These are phyloP conservation scores for Echinosphaeria canescens DNA, from an alignment of 2,329 filamentous ascomycete species.

Conservation along the genomic window DNA sequence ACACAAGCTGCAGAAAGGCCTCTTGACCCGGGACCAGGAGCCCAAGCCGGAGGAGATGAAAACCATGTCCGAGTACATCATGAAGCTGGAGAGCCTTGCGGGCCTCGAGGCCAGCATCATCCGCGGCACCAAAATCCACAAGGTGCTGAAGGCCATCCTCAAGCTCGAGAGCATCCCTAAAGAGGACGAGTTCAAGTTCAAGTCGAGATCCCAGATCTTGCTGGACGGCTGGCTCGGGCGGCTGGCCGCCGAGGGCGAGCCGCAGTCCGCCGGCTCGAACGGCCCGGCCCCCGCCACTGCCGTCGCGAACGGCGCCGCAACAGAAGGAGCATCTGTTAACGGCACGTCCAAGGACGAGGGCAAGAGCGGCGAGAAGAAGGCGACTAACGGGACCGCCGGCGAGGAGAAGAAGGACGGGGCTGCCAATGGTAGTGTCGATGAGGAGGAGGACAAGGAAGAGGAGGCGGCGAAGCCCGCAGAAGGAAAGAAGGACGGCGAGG, in stretches of 20 bases:
- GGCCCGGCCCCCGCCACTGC: constrained; percentile 7
- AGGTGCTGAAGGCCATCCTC: constrained; percentile 85
- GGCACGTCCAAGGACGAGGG: constrained; percentile 15
- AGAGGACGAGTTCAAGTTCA: constrained; percentile 81
- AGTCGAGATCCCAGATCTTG: constrained; percentile 56
- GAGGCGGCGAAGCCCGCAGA: constrained; percentile 13
- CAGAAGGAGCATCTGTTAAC: too few species aligned
- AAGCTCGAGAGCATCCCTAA: constrained; percentile 72
- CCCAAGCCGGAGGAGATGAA: constrained; percentile 79
- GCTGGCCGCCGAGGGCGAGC: constrained; percentile 35
- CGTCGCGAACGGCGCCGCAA: too few species aligned
- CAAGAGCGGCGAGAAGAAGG: constrained; percentile 15
- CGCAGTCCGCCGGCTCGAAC: constrained; percentile 15
- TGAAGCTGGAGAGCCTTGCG: constrained; percentile 56
- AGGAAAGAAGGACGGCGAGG: constrained; percentile 9
- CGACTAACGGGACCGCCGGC: constrained; percentile 4
- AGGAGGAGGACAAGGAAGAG: constrained; percentile 15
- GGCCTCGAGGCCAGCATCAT: constrained; percentile 84
- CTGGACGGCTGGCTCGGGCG: constrained; percentile 81
- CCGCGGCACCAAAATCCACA: constrained; percentile 88
- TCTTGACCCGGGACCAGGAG: constrained; percentile 62
- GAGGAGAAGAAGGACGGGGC: constrained; percentile 14
- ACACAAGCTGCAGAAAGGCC: constrained; percentile 86
- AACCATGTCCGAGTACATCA: constrained; percentile 54
- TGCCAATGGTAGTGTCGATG: too few species aligned